A percentile compares a stretch with the other conserved stretches of the same genome.
phyloP scores from a whole-genome alignment of 805 yeast species.

The Candida quercuum region DNA sequence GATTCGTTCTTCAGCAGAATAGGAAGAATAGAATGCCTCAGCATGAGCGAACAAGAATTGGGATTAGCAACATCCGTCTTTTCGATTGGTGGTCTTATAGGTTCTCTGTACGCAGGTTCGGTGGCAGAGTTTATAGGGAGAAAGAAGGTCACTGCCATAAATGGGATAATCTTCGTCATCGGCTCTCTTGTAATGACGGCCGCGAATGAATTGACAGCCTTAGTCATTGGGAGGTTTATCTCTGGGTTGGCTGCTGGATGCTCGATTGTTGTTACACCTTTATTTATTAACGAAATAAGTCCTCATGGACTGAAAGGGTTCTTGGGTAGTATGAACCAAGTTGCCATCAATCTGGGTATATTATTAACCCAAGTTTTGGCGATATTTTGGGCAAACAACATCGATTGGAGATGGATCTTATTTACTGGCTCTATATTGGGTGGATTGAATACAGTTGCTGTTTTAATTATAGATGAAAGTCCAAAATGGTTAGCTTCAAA shows the following conservation, averaged over 20 bases:
- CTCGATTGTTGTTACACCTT: constrained; percentile 79
- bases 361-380: constrained; percentile 75
- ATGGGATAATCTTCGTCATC: constrained; percentile 44
- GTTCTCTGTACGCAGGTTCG: constrained; percentile 64
- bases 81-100: constrained; percentile 78
- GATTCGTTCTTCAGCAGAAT: constrained; percentile 27
- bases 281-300: constrained; percentile 74
- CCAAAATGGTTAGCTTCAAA: constrained; percentile 74
- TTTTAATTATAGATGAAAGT: constrained; percentile 56
- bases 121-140: constrained; percentile 67
- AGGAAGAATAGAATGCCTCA: constrained; percentile 50
- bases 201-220: constrained; percentile 34
- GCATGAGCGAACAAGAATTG: constrained; percentile 48
- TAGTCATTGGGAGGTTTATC: constrained; percentile 66
- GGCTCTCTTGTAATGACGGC: constrained; percentile 62
- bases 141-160: constrained; percentile 43
- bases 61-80: constrained; percentile 76
- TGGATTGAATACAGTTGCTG: constrained; percentile 37
- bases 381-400: constrained; percentile 54
- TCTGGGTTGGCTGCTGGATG: constrained; percentile 87
- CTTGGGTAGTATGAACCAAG: constrained; percentile 87
- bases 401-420: constrained; percentile 70
- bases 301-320: constrained; percentile 67
- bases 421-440: constrained; percentile 57
- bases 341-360: constrained; percentile 81